These are phyloP conservation scores for Pseudogymnoascus sp. DNA, from an alignment of 2,329 filamentous ascomycete species.

Conservation along the genomic window DNA sequence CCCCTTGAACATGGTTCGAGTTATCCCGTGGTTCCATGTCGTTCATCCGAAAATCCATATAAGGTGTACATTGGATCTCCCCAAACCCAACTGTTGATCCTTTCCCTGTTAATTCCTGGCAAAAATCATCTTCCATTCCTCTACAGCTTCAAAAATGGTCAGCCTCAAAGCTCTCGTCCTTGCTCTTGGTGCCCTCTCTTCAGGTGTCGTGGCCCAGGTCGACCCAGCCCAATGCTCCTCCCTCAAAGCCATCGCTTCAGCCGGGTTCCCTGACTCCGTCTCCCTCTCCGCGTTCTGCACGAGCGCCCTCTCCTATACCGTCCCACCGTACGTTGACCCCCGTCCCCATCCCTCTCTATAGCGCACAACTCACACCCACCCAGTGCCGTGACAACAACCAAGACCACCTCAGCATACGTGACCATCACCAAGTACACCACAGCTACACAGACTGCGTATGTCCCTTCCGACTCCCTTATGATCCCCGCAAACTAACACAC, in stretches of 20 bases:
- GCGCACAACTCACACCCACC: neutral
- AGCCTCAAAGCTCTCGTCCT: neutral
- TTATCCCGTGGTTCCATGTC: neutral
- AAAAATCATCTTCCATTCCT: neutral
- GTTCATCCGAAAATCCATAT: neutral
- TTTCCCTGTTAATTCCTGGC: neutral
- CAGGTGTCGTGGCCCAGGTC: neutral
- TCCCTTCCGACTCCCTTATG: neutral
- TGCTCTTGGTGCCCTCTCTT: neutral
- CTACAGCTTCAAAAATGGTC: conserved; percentile 6
- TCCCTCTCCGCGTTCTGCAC: conserved; percentile 1
- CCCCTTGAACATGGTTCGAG: neutral
- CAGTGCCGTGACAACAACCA: conserved; percentile 1
- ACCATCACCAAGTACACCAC: neutral
- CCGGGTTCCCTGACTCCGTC: neutral
- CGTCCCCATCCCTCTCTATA: neutral
- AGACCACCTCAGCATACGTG: neutral
- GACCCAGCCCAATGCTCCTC: neutral
- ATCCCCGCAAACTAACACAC: neutral
- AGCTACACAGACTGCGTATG: neutral
- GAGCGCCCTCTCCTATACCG: conserved; percentile 2
- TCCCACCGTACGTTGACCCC: neutral
- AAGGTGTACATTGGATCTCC: neutral
- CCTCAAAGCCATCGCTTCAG: neutral
- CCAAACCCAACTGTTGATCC: neutral